phyloP scores from a whole-genome alignment of 2,329 filamentous ascomycete species.

The Aspergillus latus region DNA sequence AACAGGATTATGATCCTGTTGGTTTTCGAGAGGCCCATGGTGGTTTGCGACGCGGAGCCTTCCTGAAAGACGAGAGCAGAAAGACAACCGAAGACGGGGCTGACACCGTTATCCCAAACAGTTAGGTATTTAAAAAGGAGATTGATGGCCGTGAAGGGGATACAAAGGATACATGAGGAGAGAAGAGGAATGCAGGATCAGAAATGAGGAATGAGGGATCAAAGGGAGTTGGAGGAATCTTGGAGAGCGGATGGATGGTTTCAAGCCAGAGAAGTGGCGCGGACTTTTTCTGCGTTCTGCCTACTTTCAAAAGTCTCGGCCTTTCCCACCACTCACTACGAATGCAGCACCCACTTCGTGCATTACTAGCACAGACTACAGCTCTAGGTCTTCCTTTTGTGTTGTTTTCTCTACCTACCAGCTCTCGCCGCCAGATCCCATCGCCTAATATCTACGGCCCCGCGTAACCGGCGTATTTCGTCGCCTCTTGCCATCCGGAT shows the following conservation, averaged over 20 bases:
- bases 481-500: not conserved
- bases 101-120: not conserved
- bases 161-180: slow-evolving; percentile 28
- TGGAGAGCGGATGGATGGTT: not conserved
- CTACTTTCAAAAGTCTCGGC: too few relatives aligned
- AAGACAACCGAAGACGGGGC: not conserved
- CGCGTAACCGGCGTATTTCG: not conserved
- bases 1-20: slow-evolving; percentile 91
- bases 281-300: not conserved
- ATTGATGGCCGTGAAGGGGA: not conserved
- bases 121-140: not conserved
- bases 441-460: not conserved
- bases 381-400: too few relatives aligned
- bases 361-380: not conserved
- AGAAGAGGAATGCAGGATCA: not conserved
- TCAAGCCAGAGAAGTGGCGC: not conserved
- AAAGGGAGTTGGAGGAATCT: not conserved
- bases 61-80: slow-evolving; percentile 19
- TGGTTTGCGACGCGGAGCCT: slow-evolving; percentile 26
- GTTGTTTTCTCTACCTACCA: not conserved
- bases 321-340: not conserved
- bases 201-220: not conserved
- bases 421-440: not conserved
- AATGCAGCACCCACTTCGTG: not conserved
- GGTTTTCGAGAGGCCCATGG: slow-evolving; percentile 87